Conservation (phyloP, 441 rosid species). For the Corymbia calophylla region DNA sequence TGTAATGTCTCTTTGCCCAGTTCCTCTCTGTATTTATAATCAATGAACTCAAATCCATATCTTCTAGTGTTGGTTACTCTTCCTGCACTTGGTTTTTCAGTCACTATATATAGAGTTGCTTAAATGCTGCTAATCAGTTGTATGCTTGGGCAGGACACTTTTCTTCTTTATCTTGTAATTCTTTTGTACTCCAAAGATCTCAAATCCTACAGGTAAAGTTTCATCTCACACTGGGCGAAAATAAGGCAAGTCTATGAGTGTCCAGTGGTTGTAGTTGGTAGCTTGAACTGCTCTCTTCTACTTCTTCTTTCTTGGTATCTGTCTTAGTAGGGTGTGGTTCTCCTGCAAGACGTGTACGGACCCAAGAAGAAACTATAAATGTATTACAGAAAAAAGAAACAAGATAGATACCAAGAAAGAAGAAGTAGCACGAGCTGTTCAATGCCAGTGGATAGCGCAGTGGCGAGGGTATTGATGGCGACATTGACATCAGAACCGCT, state of each 20-base stretch:
- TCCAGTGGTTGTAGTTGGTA: no score
- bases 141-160: conserved; percentile 36
- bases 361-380: no score
- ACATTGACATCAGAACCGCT: no score
- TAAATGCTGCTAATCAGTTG: neutral
- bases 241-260: no score
- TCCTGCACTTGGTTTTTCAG: neutral
- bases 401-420: no score
- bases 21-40: no score
- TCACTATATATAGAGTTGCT: neutral
- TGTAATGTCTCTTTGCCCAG: neutral
- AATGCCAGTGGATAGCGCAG: no score
- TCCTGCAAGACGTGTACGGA: no score
- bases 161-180: conserved; percentile 23
- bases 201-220: conserved; percentile 24
- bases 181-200: neutral
- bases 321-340: no score
- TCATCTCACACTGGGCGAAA: neutral
- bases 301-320: neutral
- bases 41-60: neutral
- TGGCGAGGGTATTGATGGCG: no score
- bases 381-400: no score
- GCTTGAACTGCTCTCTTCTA: neutral
- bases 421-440: no score
- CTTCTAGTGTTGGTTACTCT: neutral